Base-by-base conservation (phyloP, 163 green algal species). In the Chloromonas sp. region DNA sequence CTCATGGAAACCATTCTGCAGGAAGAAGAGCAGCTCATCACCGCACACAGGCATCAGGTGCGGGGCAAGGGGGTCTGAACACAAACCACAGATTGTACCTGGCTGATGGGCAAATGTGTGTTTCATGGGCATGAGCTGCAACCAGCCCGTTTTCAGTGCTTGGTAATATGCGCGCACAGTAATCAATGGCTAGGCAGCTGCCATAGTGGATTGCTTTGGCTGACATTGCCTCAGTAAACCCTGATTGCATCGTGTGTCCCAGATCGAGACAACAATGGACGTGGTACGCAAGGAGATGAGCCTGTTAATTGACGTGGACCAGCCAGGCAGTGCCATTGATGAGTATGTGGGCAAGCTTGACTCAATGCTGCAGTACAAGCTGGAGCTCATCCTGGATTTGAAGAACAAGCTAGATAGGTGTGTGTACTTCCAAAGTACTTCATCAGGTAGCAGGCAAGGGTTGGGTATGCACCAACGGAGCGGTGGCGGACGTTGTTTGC, bases 261-360 rank as follows among this genome's bases (percentile, higher is more conserved):
- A 84, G 83, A 98, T 99, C 79, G 96, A 99, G 88, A 93, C 96
- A 81, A 95, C 92, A 14, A 99, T 99, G 96, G 93, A 96, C 60
- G 87, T 96, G 3, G 95, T 99, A 61, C 81, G 86, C 78, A 89
- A 87, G 70, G 90, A 93, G 86, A 93, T 93, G 90, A 84, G 84
- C 14, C 87, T 93, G 90, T 87, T 93, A 71, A 84, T 82, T 58
- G 93, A 97, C 87, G 93, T 98, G 59, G 96, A 98, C 87, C 92
- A 98, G 89, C 95, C 95, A 0, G 95, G 94, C 60, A 95, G 91
- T 85, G 89, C 89, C 3, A 95, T 98, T 79, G 96, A 98, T 74
- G 82, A 90, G 71, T 98, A 98, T 89, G 93, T 97, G 36, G 90
- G 94, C n/a, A 88, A 92, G 60, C 89, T 98, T 86, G 89, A 90